Evolutionary conservation across 768 basidiomycete species (phyloP).

Genomic region (Tremella fuciformis): DNA sequence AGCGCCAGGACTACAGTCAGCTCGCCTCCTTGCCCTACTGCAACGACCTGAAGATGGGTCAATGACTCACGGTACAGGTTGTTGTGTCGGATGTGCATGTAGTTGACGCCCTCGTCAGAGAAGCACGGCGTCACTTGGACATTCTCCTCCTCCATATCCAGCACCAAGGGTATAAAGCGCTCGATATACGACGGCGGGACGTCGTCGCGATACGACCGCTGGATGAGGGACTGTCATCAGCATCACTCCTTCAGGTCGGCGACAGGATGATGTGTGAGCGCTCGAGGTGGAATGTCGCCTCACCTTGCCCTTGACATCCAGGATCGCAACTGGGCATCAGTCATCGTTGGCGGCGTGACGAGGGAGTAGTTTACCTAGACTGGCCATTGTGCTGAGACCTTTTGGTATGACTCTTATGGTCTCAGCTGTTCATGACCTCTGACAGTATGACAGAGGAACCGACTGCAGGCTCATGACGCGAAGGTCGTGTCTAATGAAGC

Average conservation of each 20-base stretch:
- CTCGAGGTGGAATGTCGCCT: constrained; percentile 54
- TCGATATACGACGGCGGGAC: constrained; percentile 85
- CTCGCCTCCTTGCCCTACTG: background rate
- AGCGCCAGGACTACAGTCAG: constrained; percentile 74
- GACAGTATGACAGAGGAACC: background rate
- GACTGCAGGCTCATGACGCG: background rate
- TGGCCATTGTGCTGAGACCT: constrained; percentile 15
- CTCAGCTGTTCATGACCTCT: no score
- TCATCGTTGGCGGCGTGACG: background rate
- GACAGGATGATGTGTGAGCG: constrained; percentile 91
- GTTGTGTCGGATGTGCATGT: constrained; percentile 96
- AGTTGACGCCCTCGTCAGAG: constrained; percentile 91
- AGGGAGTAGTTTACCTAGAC: constrained; percentile 13
- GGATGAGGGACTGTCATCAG: constrained; percentile 69
- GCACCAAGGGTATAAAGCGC: constrained; percentile 83
- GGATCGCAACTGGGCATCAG: constrained; percentile 66
- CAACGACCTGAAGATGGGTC: background rate
- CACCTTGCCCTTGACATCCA: constrained; percentile 93
- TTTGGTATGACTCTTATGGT: constrained; percentile 3
- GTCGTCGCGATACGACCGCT: constrained; percentile 94
- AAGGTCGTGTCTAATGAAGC: no score
- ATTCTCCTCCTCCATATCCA: constrained; percentile 96
- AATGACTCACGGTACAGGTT: constrained; percentile 84
- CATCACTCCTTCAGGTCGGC: constrained; percentile 60
- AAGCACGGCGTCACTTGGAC: constrained; percentile 95